Evolutionary conservation across 179 eudicot genomes (phyloP).

Genomic region (Corrigiola litoralis): DNA sequence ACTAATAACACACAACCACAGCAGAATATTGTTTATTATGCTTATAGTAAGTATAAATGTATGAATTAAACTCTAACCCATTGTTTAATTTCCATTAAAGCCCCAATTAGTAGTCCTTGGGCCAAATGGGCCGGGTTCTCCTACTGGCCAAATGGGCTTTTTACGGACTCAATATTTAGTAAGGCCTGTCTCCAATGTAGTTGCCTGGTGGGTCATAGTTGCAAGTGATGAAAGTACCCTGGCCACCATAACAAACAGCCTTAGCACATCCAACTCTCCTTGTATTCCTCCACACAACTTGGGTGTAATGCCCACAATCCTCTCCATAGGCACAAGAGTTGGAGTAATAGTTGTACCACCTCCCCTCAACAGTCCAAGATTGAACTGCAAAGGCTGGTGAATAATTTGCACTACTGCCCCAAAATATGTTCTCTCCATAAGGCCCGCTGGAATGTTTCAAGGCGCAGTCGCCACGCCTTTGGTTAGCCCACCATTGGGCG

Average conservation of each 20-base stretch:
- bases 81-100: no score
- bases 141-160: neutral
- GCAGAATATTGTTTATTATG: no score
- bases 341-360: conserved; percentile 31
- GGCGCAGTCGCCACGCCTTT: conserved; percentile 39
- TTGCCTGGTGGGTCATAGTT: conserved; percentile 75
- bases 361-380: conserved; percentile 41
- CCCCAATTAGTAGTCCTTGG: neutral
- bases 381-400: conserved; percentile 39
- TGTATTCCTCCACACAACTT: conserved; percentile 50
- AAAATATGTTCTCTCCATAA: conserved; percentile 72
- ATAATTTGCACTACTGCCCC: conserved; percentile 54
- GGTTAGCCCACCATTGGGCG: conserved; percentile 47
- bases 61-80: no score
- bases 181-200: conserved; percentile 51
- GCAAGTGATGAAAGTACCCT: conserved; percentile 53
- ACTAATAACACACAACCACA: no score
- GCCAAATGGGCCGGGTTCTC: neutral
- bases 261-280: conserved; percentile 57
- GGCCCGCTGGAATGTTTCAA: conserved; percentile 48
- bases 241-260: conserved; percentile 37
- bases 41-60: no score
- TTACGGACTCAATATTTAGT: conserved; percentile 10
- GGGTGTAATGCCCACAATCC: conserved; percentile 65
- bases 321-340: conserved; percentile 42